A percentile compares a stretch with the other conserved stretches of the same genome.
Conservation (phyloP, 2,329 filamentous ascomycete species). For the Alternaria tenuissima region DNA sequence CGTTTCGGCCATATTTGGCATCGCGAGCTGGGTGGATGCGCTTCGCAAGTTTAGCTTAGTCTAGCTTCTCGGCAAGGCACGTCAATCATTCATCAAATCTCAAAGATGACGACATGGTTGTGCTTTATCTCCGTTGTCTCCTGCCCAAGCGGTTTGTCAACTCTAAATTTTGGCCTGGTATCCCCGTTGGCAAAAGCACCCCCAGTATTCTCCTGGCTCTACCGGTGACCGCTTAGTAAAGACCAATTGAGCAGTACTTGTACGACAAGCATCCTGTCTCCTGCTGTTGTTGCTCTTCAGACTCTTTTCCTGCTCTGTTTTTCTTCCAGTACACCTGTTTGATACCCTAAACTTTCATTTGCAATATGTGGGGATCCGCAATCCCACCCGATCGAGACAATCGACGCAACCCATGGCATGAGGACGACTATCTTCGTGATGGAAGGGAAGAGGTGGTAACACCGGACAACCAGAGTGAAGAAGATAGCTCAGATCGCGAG, state of each 20-base stretch:
- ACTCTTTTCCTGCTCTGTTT: background rate
- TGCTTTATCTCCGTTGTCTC: slow-evolving; percentile 26
- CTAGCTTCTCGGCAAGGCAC: slow-evolving; percentile 13
- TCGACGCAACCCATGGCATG: slow-evolving; percentile 48
- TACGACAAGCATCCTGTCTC: background rate
- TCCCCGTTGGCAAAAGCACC: background rate
- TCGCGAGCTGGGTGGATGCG: slow-evolving; percentile 3
- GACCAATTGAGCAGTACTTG: background rate
- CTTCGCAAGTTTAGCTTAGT: slow-evolving; percentile 3
- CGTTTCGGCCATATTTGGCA: background rate
- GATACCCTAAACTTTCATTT: slow-evolving; percentile 3
- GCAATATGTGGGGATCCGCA: slow-evolving; percentile 35
- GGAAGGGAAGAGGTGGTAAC: slow-evolving; percentile 26
- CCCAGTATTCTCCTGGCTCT: background rate
- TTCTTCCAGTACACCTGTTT: background rate
- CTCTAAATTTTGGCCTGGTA: slow-evolving; percentile 7
- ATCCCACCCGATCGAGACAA: slow-evolving; percentile 32
- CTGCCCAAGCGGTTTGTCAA: slow-evolving; percentile 20
- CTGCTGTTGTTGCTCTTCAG: background rate
- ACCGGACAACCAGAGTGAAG: slow-evolving; percentile 19
- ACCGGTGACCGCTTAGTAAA: background rate
- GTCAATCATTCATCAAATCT: slow-evolving; percentile 18
- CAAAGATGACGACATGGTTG: slow-evolving; percentile 21
- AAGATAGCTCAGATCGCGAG: slow-evolving; percentile 38
- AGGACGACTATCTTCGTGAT: slow-evolving; percentile 31